phyloP scores from a whole-genome alignment of 2,329 filamentous ascomycete genomes.

The Huntiella decipiens region DNA sequence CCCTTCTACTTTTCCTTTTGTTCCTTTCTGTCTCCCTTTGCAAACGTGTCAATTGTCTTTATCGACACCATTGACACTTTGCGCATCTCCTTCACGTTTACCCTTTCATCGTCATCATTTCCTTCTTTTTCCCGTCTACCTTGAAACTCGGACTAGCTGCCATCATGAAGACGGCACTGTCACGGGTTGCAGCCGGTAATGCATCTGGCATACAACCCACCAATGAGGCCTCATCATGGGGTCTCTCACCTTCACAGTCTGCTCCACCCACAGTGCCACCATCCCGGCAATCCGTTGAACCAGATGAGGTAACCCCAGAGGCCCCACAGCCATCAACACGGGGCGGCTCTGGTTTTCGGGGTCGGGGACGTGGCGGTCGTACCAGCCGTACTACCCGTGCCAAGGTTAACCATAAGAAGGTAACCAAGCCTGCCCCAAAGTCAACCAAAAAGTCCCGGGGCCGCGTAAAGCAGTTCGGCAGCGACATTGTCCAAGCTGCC shows the following conservation, averaged over 20 bases:
- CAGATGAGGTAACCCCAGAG: constrained; percentile 8
- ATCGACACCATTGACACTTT: neutral
- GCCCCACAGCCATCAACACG: constrained; percentile 13
- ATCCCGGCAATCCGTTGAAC: constrained; percentile 20
- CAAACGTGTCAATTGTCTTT: neutral
- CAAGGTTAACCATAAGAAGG: constrained; percentile 4
- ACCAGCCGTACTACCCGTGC: constrained; percentile 14
- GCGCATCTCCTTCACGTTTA: no score
- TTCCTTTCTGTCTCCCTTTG: neutral
- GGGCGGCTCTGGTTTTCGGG: constrained; percentile 17
- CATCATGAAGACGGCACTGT: neutral
- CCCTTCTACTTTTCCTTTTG: neutral
- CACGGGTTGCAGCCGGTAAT: no score
- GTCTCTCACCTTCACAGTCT: neutral
- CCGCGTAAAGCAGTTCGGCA: constrained; percentile 36
- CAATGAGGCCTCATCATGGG: constrained; percentile 3
- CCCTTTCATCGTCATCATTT: neutral
- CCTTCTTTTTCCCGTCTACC: neutral
- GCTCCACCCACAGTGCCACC: neutral
- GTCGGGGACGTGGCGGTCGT: constrained; percentile 13
- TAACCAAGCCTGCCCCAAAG: neutral
- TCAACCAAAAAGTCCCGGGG: constrained; percentile 20
- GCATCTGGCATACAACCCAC: neutral
- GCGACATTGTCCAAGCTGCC: constrained; percentile 34
- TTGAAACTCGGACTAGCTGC: neutral